These are phyloP conservation scores for Annona cherimola DNA, from an alignment of 164 flowering plant genomes.

Conservation along the genomic window DNA sequence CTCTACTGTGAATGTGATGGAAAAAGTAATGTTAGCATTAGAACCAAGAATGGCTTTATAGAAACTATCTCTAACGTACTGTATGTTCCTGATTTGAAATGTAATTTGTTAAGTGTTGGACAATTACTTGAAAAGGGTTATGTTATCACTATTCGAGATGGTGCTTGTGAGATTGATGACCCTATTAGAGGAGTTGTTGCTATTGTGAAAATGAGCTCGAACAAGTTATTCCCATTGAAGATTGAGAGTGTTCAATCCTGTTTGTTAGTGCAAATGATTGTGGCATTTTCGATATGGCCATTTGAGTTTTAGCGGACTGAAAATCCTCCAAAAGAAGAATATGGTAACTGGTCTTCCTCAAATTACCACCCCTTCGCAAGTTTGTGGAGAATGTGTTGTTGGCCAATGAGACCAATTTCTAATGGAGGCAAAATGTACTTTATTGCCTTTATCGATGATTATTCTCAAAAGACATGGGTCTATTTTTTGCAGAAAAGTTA, in stretches of 20 bases:
- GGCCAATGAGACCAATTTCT: not conserved
- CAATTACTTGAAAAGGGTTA: not conserved
- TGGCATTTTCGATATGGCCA: not conserved
- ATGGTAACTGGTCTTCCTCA: not conserved
- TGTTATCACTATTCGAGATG: not conserved
- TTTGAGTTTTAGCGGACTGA: not conserved
- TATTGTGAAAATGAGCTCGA: slow-evolving; percentile 3
- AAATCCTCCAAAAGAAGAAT: not conserved
- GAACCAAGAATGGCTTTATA: not conserved
- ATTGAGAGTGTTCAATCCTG: not conserved
- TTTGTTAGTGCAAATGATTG: not conserved
- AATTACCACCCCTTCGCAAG: not conserved
- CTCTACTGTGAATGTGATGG: not conserved
- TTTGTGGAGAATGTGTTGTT: not conserved
- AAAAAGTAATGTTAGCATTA: not conserved
- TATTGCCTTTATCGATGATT: not conserved
- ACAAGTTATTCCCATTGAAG: slow-evolving; percentile 7
- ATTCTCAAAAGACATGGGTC: too few relatives aligned
- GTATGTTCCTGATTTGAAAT: not conserved
- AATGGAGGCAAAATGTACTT: not conserved
- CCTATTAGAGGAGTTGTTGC: slow-evolving; percentile 3
- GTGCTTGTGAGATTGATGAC: slow-evolving; percentile 5
- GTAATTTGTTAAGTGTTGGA: too few relatives aligned
- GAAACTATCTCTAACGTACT: not conserved
- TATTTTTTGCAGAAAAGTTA: too few relatives aligned